Base-by-base conservation (phyloP, 2,329 filamentous ascomycete species). In the Pseudogymnoascus sp. region DNA sequence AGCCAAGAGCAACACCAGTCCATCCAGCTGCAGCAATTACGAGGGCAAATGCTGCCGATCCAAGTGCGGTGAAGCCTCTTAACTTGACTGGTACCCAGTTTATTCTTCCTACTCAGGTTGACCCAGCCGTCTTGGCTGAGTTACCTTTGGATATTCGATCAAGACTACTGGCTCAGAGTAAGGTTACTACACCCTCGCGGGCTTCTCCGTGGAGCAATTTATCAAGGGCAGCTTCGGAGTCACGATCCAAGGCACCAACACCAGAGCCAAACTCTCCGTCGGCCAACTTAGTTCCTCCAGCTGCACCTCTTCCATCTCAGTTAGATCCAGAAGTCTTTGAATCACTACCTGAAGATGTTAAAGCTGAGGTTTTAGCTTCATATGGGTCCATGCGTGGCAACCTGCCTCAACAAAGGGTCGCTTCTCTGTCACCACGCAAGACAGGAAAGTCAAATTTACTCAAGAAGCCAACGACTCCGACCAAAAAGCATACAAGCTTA, bases 81-180 rank as follows among this genome's bases (percentile, higher is more conserved):
- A 96, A 97, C 70, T 83, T 91, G 2, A 80, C 86, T 2, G 91
- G 93, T 1, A 96, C 93, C 0, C 95, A 99, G 70, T 99, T 99
- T 70, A 85, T 97, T 55, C 80, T 99, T 68, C 95, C 95, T 0
- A 84, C 84, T 1, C 90, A 96, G 67, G 83, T 90, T 1, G 95
- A 99, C 71, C 87, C 88, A 0, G 79, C 82, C n/a, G 88, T 96
- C 0, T 76, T 97, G 3, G 89, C 89, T 1, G 92, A 96, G 70
- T 80, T 99, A 3, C 93, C 93, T 0, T 81, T 80, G 33, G 91
- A 96, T 71, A 96, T 97, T 66, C 84, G 91, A 64, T 86, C 85
- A 33, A 90, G 85, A 70, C 81, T 97, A 8, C 80, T 89, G 65
- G 82, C 82, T 7, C 87, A 88, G 69, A 79, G 76, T 63, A 72